Percentiles rank a stretch among this genome's conserved stretches.
Evolutionary conservation across 78 protist species (phyloP).

Genomic region (Bigelowiella natans): DNA sequence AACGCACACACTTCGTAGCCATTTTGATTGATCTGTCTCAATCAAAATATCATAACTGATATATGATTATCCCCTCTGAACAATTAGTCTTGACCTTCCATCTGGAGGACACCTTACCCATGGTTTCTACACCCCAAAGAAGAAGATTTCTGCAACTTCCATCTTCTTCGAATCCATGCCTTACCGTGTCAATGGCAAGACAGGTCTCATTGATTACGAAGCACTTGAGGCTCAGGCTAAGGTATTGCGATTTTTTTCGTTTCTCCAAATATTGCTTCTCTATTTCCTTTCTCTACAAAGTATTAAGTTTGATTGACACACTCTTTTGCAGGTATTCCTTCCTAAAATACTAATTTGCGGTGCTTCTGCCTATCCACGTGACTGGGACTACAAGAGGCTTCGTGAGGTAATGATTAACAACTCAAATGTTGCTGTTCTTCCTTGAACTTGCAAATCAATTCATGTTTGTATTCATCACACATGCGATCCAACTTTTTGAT

Average conservation of each 20-base stretch:
- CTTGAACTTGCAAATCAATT: neutral
- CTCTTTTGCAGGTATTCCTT: constrained; percentile 42
- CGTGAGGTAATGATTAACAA: neutral
- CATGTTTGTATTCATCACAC: neutral
- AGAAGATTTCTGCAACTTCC: constrained; percentile 49
- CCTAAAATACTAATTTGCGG: constrained; percentile 76
- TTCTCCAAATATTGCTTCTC: neutral
- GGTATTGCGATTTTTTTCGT: neutral
- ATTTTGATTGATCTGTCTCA: neutral
- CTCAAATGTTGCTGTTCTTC: neutral
- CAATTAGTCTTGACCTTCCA: neutral
- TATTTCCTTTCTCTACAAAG: neutral
- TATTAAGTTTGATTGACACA: constrained; percentile 3
- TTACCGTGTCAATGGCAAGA: constrained; percentile 40
- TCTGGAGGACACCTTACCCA: constrained; percentile 54
- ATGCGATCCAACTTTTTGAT: neutral
- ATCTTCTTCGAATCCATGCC: constrained; percentile 71
- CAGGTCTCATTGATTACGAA: constrained; percentile 73
- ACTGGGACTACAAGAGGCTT: constrained; percentile 49
- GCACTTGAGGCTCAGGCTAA: neutral
- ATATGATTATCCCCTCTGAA: too few relatives aligned
- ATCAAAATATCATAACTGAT: too few relatives aligned
- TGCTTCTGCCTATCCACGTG: constrained; percentile 68
- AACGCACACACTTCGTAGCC: constrained; percentile 28
- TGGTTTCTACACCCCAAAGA: constrained; percentile 43